Percentiles rank a stretch among this genome's conserved stretches.
phyloP scores from a whole-genome alignment of 2,329 filamentous ascomycete genomes.

The Colletotrichum limetticola region DNA sequence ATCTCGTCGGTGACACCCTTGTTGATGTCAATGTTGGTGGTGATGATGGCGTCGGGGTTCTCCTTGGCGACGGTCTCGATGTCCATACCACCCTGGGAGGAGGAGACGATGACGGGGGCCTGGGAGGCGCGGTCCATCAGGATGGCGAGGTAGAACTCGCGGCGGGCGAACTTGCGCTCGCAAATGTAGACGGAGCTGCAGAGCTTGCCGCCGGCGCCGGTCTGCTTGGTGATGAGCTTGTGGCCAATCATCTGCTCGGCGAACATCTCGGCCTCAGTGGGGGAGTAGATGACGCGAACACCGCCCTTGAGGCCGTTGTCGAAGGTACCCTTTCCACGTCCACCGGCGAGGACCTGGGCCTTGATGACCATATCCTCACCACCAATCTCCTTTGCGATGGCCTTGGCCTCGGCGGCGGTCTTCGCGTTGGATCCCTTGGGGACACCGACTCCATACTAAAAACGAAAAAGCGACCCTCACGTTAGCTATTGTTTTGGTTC shows the following conservation, averaged over 20 bases:
- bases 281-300: conserved; percentile 98
- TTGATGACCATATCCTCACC: conserved; percentile 99
- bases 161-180: conserved; percentile 98
- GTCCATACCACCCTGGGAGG: conserved; percentile 98
- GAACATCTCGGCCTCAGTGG: conserved; percentile 95
- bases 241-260: conserved; percentile 99
- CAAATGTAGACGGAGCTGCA: conserved; percentile 99
- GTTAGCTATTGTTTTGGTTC: conserved; percentile 22
- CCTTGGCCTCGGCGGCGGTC: conserved; percentile 87
- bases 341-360: conserved; percentile 97
- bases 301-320: conserved; percentile 99
- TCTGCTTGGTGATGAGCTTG: conserved; percentile 99
- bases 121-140: conserved; percentile 97
- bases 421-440: conserved; percentile 90
- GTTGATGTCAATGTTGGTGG: conserved; percentile 94
- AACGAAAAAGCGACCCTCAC: conserved; percentile 7
- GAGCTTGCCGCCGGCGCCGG: conserved; percentile 89
- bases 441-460: conserved; percentile 91
- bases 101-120: conserved; percentile 94
- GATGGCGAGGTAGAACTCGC: conserved; percentile 98
- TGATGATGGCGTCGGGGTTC: conserved; percentile 93
- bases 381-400: conserved; percentile 89
- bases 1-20: conserved; percentile 95
- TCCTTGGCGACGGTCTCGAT: conserved; percentile 99
- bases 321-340: conserved; percentile 96